Evolutionary conservation across 164 flowering plant species (phyloP).

Genomic region (Vitis cinerea): DNA sequence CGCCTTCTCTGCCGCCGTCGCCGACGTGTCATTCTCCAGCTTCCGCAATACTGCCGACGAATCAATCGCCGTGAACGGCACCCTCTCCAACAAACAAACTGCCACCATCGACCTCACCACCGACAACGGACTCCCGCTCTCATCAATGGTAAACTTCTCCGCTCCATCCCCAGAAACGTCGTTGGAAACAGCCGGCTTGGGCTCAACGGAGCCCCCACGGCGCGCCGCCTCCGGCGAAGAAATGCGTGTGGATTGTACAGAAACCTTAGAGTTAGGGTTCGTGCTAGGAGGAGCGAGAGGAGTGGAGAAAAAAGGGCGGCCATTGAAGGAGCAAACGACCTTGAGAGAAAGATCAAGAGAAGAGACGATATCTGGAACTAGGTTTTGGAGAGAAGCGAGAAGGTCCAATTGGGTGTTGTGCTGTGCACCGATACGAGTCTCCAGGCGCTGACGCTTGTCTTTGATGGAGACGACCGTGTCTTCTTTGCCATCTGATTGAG

Average conservation of each 20-base stretch:
- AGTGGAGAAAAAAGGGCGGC: conserved; percentile 48
- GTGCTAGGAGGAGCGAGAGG: conserved; percentile 33
- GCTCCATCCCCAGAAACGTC: background rate
- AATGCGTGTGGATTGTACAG: conserved; percentile 4
- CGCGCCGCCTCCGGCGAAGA: conserved; percentile 11
- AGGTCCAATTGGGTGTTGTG: conserved; percentile 55
- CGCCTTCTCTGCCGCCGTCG: conserved; percentile 65
- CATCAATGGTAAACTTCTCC: conserved; percentile 28
- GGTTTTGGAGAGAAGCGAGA: conserved; percentile 65
- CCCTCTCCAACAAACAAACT: conserved; percentile 69
- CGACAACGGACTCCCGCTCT: conserved; percentile 56
- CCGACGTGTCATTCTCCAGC: conserved; percentile 63
- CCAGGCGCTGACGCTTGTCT: conserved; percentile 52
- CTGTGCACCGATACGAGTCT: conserved; percentile 52
- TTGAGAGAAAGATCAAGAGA: conserved; percentile 79
- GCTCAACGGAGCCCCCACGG: background rate
- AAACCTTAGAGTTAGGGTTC: conserved; percentile 20
- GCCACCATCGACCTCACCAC: conserved; percentile 87
- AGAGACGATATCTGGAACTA: conserved; percentile 77
- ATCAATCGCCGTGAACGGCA: conserved; percentile 77
- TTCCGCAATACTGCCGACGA: conserved; percentile 76
- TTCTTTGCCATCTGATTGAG: conserved; percentile 25
- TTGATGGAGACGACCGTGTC: conserved; percentile 43
- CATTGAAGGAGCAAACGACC: conserved; percentile 67
- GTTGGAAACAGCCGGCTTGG: background rate